Base-by-base conservation (phyloP, 192 early-diverging fungal genomes). In the Cetraspora pellucida region DNA sequence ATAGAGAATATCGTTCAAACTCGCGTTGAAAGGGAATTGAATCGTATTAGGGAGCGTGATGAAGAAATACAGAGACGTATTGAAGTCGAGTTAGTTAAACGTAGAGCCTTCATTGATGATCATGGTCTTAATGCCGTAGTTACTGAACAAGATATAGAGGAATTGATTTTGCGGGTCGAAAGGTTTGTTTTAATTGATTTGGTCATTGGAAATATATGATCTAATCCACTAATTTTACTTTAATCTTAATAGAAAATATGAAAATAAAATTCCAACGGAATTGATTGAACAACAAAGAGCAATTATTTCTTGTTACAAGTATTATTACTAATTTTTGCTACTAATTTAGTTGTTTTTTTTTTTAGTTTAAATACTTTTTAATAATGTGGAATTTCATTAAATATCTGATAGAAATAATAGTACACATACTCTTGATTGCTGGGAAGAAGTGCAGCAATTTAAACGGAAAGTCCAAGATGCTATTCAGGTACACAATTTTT, bases 251-350 rank as follows among this genome's bases (percentile, higher is more conserved):
- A 71, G 69, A 27, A 71, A 71, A 52, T 71, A 71, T 50, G 27
- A 71, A 49, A 52, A 54, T 71, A 71, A 28, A 47, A 43, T 47
- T 71, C 49, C 25, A 52, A 9, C 46, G 8, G 49, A 54, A 25
- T 17, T 71, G 52, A 54, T 54, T 19, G 69, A 71, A 71, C 69
- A 71, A 49, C 69, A 54, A 71, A 46, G 46, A 27, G 69, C 69
- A 27, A 46, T 71, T 2, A 71, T 71, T 13, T 28, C 45, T 52
- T 71, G 69, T 49, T 71, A 71, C 30, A 50, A 37, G 69, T 71
- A 54, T 31, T 9, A 57, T 21, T 57, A 57, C 1, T 3, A 57
- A 57, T 57, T 10, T 6, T 60, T 2, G 3, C 16, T n/a, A n/a
- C n/a, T n/a, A n/a, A n/a, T n/a, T n/a, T n/a, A n/a, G n/a, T n/a